These are phyloP conservation scores for Pulveroboletus sp. DNA, from an alignment of 768 basidiomycete genomes.

Conservation along the genomic window DNA sequence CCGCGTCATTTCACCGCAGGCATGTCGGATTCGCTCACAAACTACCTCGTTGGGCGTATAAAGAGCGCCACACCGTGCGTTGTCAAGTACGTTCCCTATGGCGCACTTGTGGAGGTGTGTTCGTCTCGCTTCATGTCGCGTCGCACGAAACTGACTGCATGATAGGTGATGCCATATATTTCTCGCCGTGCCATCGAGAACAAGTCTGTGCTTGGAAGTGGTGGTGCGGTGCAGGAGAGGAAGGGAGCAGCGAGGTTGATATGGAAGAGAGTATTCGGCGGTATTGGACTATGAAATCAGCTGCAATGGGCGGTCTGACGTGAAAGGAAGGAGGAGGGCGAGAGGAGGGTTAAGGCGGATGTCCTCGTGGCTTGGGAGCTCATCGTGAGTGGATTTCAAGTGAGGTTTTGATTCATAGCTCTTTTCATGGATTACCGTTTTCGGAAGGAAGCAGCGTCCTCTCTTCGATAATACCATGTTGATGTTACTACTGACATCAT, in stretches of 20 bases:
- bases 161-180: slow-evolving; percentile 84
- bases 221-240: slow-evolving; percentile 47
- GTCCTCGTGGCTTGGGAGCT: too few species aligned
- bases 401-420: too few species aligned
- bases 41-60: slow-evolving; percentile 57
- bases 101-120: slow-evolving; percentile 57
- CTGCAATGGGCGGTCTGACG: not conserved
- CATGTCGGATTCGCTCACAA: slow-evolving; percentile 80
- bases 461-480: too few species aligned
- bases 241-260: slow-evolving; percentile 25
- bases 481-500: too few species aligned
- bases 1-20: slow-evolving; percentile 39
- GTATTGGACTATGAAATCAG: slow-evolving; percentile 16
- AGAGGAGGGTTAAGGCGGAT: too few species aligned
- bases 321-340: too few species aligned
- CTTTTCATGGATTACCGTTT: too few species aligned
- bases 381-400: too few species aligned
- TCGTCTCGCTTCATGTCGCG: not conserved
- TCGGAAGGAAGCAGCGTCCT: too few species aligned
- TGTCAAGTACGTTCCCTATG: slow-evolving; percentile 83
- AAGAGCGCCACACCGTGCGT: slow-evolving; percentile 58
- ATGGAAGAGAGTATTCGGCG: slow-evolving; percentile 32
- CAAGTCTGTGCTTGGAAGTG: slow-evolving; percentile 76
- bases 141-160: not conserved
- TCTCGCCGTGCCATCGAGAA: slow-evolving; percentile 89